Conservation (phyloP, 805 yeast genomes). For the Lipomyces starkeyi region DNA sequence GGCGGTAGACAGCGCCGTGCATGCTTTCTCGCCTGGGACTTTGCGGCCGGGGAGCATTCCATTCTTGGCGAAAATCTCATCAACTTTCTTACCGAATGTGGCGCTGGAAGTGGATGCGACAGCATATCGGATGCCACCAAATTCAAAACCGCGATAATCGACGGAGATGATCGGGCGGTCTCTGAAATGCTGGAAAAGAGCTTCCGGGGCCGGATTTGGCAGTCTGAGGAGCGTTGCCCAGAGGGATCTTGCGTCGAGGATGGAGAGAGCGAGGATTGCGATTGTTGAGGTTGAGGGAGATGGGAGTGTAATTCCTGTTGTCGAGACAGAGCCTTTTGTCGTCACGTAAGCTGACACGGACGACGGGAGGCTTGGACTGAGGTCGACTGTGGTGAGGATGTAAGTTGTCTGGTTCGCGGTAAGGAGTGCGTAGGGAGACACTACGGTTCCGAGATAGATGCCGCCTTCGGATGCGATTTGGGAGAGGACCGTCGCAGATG, state of each 20-base stretch:
- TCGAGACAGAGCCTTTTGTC: conserved; percentile 32
- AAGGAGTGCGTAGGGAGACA: conserved; percentile 13
- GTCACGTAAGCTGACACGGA: conserved; percentile 23
- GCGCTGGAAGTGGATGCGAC: not conserved
- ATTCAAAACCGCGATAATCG: conserved; percentile 36
- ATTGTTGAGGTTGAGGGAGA: conserved; percentile 36
- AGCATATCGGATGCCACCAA: conserved; percentile 31
- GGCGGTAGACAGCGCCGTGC: conserved; percentile 13
- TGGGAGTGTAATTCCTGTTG: conserved; percentile 28
- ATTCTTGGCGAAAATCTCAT: conserved; percentile 3
- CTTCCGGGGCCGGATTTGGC: conserved; percentile 12
- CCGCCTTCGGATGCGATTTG: conserved; percentile 32
- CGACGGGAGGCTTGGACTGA: conserved; percentile 10
- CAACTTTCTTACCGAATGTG: conserved; percentile 15
- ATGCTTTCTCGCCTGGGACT: conserved; percentile 15
- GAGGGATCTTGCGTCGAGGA: conserved; percentile 35
- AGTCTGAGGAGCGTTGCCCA: conserved; percentile 37
- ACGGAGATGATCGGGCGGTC: conserved; percentile 34
- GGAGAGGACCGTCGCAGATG: conserved; percentile 23
- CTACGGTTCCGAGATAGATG: conserved; percentile 23
- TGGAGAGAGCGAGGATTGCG: conserved; percentile 30
- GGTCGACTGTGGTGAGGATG: conserved; percentile 20
- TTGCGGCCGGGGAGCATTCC: conserved; percentile 10
- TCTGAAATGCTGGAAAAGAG: conserved; percentile 24
- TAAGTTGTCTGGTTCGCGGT: conserved; percentile 18